A percentile compares a stretch with the other conserved stretches of the same genome.
Evolutionary conservation across 352 stramenopile genomes (phyloP).

Genomic region (Phytopythium oedochilum): DNA sequence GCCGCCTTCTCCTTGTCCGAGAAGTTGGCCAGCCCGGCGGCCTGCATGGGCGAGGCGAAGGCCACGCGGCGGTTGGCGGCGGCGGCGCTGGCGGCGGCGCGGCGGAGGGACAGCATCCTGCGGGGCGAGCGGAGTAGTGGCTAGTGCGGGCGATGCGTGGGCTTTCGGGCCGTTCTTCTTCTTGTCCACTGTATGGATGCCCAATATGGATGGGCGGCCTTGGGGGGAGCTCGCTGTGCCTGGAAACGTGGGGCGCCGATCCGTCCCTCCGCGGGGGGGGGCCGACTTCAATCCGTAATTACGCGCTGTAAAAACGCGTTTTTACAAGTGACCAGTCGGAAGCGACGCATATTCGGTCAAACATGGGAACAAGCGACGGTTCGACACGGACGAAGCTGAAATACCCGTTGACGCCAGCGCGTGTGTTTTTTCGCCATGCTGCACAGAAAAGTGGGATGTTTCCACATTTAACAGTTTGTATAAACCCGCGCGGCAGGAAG

Average conservation of each 20-base stretch:
- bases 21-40: constrained; percentile 43
- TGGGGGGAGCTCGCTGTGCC: not conserved
- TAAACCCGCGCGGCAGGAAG: too few species aligned
- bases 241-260: constrained; percentile 1
- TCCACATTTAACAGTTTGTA: not conserved
- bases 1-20: constrained; percentile 74
- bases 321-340: not conserved
- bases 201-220: too few species aligned
- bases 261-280: not conserved
- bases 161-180: not conserved
- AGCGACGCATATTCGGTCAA: not conserved
- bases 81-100: constrained; percentile 35
- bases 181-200: not conserved
- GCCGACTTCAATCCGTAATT: constrained; percentile 19
- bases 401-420: not conserved
- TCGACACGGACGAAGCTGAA: not conserved
- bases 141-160: not conserved
- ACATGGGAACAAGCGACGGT: not conserved
- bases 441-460: not conserved
- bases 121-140: not conserved
- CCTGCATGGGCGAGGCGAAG: constrained; percentile 40
- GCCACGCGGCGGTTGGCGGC: constrained; percentile 29
- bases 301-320: constrained; percentile 14
- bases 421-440: not conserved
- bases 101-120: constrained; percentile 64